Base-by-base conservation (phyloP, 2,329 filamentous ascomycete genomes). In the Colletotrichum simmondsii region DNA sequence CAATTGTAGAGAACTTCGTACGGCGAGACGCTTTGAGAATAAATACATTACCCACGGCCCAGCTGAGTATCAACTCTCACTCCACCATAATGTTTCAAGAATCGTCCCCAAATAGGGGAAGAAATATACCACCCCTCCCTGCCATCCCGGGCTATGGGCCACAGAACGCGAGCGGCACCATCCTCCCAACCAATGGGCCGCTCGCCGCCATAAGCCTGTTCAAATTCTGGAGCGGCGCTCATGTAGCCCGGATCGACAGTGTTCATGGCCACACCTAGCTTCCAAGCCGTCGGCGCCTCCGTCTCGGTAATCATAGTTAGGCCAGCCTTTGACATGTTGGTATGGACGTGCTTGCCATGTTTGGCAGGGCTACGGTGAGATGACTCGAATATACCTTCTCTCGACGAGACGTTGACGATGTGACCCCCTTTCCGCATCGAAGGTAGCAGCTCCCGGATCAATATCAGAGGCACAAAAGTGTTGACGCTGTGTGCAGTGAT, bases 271-370 rank as follows among this genome's bases (percentile, higher is more conserved):
- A 83, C 78, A 11, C 77, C 73, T 1, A 65, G 74, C 24, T 74
- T 63, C 83, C 82, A 84, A 2, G 79, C 76, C 6, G 61, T 52
- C 0, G 69, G 72, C 5, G 80, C 79, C 62, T 84, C 81, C 0
- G 81, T 83, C 72, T 83, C 80, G 0, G 82, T 84, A 57, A 83
- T 81, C 81, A 84, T 84, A 75, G 83, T 83, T 16, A 84, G 78
- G 1, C 80, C 81, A 7, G 82, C 82, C 61, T 84, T 84, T 24
- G 80, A 81, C 80, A 83, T 83, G 72, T 83, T 83, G 11, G 81
- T 84, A 72, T 83, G 81, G 10, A 83, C 81, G 58, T 84, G 81
- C 49, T 77, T 75, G 7, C 82, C 81, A 1, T 65, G 73, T 71
- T 83, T 83, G 64, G 76, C 74, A 1, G 60, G 10, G 60, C 72